Evolutionary conservation across 257 asterid species (phyloP).

Genomic region (Avicennia marina): DNA sequence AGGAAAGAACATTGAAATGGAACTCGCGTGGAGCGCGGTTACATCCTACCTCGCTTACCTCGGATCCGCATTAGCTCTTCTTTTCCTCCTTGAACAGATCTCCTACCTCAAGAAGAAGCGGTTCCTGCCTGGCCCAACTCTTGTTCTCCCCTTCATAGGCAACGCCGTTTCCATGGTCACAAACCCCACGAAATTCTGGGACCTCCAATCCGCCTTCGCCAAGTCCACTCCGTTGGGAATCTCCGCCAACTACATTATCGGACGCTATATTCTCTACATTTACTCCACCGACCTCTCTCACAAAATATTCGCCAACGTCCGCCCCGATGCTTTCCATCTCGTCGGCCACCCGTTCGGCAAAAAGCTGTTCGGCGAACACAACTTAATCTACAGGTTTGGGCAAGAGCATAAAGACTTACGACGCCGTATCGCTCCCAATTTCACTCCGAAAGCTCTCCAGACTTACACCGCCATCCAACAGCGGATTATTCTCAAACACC

Average conservation of each 20-base stretch:
- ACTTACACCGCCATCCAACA: constrained; percentile 64
- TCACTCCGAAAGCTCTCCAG: constrained; percentile 73
- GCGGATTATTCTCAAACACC: constrained; percentile 54
- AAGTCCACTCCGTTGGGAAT: constrained; percentile 57
- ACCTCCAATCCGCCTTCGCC: constrained; percentile 55
- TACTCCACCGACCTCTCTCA: constrained; percentile 74
- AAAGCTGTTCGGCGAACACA: constrained; percentile 82
- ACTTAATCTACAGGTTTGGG: constrained; percentile 82
- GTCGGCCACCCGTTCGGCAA: constrained; percentile 90
- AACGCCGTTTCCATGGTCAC: constrained; percentile 56
- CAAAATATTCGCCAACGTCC: constrained; percentile 76
- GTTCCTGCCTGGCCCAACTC: constrained; percentile 73
- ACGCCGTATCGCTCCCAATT: constrained; percentile 77
- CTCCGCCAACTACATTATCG: constrained; percentile 76
- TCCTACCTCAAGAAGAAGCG: constrained; percentile 61
- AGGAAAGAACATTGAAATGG: constrained; percentile 22
- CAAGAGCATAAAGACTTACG: constrained; percentile 80
- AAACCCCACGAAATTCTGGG: constrained; percentile 73
- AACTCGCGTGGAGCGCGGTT: constrained; percentile 27
- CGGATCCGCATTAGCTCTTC: constrained; percentile 32
- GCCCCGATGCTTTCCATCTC: constrained; percentile 90
- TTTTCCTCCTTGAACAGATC: constrained; percentile 68
- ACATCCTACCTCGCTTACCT: constrained; percentile 44
- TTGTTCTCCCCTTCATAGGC: constrained; percentile 75
- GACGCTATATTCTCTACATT: constrained; percentile 73